Evolutionary conservation across 1,284 basidiomycete species (phyloP).

Genomic region (Cutaneotrichosporon daszewskae): DNA sequence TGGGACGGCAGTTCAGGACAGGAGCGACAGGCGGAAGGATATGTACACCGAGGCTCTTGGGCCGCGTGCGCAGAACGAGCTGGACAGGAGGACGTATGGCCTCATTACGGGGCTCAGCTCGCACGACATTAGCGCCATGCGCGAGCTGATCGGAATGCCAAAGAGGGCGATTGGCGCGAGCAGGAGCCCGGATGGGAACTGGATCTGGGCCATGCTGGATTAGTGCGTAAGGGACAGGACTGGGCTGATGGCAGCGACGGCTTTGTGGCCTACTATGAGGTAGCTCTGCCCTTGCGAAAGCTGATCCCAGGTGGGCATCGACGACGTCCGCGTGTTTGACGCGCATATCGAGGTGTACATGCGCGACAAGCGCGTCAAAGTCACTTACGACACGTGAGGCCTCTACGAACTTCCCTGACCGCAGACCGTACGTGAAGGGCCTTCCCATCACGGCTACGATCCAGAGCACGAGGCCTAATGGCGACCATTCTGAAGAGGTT

Average conservation of each 20-base stretch:
- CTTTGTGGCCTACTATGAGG: constrained; percentile 41
- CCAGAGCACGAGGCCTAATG: constrained; percentile 30
- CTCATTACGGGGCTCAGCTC: constrained; percentile 42
- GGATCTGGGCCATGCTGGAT: constrained; percentile 11
- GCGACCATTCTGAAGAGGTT: constrained; percentile 32
- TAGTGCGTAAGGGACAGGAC: constrained; percentile 6
- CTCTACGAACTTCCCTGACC: not conserved
- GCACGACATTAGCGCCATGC: constrained; percentile 49
- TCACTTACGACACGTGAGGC: constrained; percentile 46
- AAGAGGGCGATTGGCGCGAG: constrained; percentile 29
- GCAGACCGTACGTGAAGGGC: constrained; percentile 47
- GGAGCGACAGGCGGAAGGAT: no score
- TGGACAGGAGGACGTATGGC: constrained; percentile 34
- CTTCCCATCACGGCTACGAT: constrained; percentile 45
- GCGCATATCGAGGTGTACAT: constrained; percentile 49
- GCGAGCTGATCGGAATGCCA: constrained; percentile 48
- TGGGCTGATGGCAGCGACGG: constrained; percentile 15
- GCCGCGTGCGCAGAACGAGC: no score
- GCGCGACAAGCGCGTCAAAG: constrained; percentile 43
- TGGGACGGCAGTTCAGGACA: no score
- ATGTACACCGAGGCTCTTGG: not conserved
- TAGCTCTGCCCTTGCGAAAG: constrained; percentile 5
- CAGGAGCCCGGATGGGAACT: constrained; percentile 13
- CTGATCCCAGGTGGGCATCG: constrained; percentile 26
- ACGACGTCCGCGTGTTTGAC: constrained; percentile 48